phyloP scores from a whole-genome alignment of 768 basidiomycete genomes.

The Phlebiopsis flavidoalba region DNA sequence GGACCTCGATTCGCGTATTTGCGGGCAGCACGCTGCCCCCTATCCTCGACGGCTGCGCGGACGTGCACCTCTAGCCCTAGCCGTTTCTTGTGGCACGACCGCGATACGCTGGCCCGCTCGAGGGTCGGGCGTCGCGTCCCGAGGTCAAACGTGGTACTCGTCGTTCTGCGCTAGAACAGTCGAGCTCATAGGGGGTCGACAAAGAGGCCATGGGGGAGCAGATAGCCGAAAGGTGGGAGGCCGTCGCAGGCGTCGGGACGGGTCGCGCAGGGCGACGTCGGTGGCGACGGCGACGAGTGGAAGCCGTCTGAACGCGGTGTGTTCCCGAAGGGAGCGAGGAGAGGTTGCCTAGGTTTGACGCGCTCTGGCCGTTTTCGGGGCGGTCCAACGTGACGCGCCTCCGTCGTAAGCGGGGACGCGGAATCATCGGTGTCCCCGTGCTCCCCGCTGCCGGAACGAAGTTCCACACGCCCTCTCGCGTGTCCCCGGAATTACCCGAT shows the following conservation, averaged over 20 bases:
- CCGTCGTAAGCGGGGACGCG: not conserved
- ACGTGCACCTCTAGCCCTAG: slow-evolving; percentile 28
- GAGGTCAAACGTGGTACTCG: slow-evolving; percentile 33
- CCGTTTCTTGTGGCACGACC: slow-evolving; percentile 4
- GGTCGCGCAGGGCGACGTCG: not conserved
- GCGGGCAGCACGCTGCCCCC: not conserved
- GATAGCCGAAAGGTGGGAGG: slow-evolving; percentile 30
- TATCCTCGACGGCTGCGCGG: slow-evolving; percentile 7
- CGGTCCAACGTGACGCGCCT: too few species aligned
- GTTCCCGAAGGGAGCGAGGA: slow-evolving; percentile 18
- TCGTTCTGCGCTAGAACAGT: slow-evolving; percentile 19
- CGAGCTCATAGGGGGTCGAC: slow-evolving; percentile 42
- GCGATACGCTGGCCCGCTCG: slow-evolving; percentile 7
- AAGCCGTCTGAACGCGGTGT: slow-evolving; percentile 19
- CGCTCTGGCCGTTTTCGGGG: slow-evolving; percentile 5
- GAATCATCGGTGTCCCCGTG: not conserved
- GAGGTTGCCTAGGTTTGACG: not conserved
- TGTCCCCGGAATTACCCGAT: not conserved
- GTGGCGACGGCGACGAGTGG: slow-evolving; percentile 20
- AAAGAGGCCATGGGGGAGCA: slow-evolving; percentile 36
- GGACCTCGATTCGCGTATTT: slow-evolving; percentile 29
- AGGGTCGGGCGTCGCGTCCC: slow-evolving; percentile 39
- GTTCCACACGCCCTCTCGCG: not conserved
- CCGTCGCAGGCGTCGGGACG: slow-evolving; percentile 18
- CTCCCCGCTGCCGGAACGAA: not conserved